Evolutionary conservation across 75 land plant species (phyloP), one percentile per base, ranked within the genome.

Genomic region (Chamaecyparis obtusa): DNA sequence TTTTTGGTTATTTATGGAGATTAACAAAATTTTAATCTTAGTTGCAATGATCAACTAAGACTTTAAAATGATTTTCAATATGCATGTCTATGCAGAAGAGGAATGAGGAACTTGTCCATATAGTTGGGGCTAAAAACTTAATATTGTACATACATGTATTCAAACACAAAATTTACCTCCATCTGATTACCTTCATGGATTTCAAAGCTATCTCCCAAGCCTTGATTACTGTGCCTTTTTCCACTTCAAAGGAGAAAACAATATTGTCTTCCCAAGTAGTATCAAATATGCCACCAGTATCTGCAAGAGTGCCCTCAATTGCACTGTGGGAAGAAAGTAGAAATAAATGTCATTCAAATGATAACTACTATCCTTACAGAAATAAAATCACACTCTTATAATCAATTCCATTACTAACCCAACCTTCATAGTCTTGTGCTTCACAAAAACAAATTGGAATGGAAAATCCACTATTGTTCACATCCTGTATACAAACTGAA

Each of bases 161-260:
- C n/a, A n/a, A n/a, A n/a, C n/a, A n/a, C n/a, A n/a, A n/a, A n/a
- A n/a, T n/a, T n/a, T n/a, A n/a, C n/a, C n/a, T n/a, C n/a, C 13
- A 30, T 27, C 37, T 32, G 21, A 57, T 54, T 76, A 96, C 98
- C 96, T 97, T 95, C 99, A 97, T 97, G 11, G 98, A 96, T 88
- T 87, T 95, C 78, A 97, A 76, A 64, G 99, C 98, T 86, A 95
- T 87, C 54, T 96, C 99, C 99, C 99, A 97, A 55, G 98, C 98
- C 88, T 93, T 93, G 83, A 97, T 97, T 2, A 97, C 99, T 67
- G 94, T 87, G 13, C 96, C 97, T 81, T 88, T 86, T 3, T 97
- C 99, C 60, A 97, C 48, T 89, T 97, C 99, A 89, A 97, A 97
- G 15, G 94, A 90, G 91, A 97, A 97, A 10, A 97, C 87, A 35